Conservation (phyloP, 345 rosid genomes). For the Rhodomyrtus tomentosa region DNA sequence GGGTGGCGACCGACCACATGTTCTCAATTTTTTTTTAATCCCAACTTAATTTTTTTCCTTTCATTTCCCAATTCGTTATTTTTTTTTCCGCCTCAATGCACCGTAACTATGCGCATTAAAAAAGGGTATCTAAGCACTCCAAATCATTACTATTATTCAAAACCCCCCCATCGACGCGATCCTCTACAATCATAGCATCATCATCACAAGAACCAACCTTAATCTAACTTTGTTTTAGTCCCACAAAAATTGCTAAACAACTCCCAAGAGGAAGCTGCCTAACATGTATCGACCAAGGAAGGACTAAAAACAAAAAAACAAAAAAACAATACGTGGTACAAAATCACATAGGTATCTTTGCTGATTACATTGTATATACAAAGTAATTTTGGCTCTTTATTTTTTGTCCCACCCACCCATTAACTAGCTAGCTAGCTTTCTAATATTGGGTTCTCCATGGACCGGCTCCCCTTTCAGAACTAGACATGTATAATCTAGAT, state of each 20-base stretch:
- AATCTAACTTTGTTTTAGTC: background rate
- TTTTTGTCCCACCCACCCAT: background rate
- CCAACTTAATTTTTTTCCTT: background rate
- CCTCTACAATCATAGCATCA: conserved; percentile 14
- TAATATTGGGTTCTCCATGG: background rate
- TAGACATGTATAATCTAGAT: background rate
- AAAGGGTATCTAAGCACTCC: conserved; percentile 7
- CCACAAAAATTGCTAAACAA: background rate
- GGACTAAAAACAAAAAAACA: background rate
- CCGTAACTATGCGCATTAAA: background rate
- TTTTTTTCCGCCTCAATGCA: conserved; percentile 8
- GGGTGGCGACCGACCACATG: conserved; percentile 19
- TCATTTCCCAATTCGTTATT: background rate
- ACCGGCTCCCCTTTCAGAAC: background rate
- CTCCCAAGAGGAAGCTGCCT: background rate
- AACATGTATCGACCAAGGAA: background rate
- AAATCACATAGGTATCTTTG: background rate
- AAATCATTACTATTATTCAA: conserved; percentile 6
- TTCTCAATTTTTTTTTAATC: conserved; percentile 4
- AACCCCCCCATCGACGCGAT: background rate
- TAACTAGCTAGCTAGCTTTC: background rate
- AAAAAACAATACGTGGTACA: background rate
- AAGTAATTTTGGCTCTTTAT: background rate
- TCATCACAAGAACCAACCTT: background rate
- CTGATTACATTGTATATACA: background rate